Conservation (phyloP, 2,329 filamentous ascomycete genomes). For the Clonostachys sp. region DNA sequence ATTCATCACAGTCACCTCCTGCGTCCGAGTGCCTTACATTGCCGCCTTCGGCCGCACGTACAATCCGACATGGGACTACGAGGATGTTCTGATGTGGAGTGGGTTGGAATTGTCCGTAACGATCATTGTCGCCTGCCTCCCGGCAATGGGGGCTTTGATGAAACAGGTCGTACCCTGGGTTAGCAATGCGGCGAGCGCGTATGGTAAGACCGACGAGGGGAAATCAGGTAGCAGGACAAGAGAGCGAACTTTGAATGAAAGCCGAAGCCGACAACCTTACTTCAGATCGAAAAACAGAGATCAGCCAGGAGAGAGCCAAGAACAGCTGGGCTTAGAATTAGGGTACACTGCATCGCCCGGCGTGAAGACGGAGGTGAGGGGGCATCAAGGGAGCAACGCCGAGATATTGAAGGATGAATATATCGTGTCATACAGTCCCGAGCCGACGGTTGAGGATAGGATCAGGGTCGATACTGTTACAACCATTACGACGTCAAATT, state of each 20-base stretch:
- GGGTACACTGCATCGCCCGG: constrained; percentile 20
- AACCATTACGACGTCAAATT: too few species aligned
- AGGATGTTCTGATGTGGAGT: constrained; percentile 33
- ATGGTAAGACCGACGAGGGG: constrained; percentile 1
- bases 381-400: not conserved
- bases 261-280: not conserved
- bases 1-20: constrained; percentile 28
- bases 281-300: constrained; percentile 1
- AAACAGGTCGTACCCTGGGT: constrained; percentile 2
- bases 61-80: constrained; percentile 36
- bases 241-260: too few species aligned
- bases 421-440: too few species aligned
- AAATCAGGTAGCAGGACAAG: too few species aligned
- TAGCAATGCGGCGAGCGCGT: not conserved
- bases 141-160: constrained; percentile 26
- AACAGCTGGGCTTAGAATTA: constrained; percentile 13
- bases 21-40: constrained; percentile 27
- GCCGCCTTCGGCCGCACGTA: constrained; percentile 19
- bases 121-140: constrained; percentile 33
- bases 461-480: too few species aligned
- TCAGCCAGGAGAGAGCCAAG: constrained; percentile 9
- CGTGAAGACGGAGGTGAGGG: constrained; percentile 20
- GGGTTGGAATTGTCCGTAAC: constrained; percentile 34
- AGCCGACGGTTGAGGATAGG: too few species aligned
- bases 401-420: not conserved